Conservation (phyloP, 441 rosid genomes). For the Jatropha multifida region DNA sequence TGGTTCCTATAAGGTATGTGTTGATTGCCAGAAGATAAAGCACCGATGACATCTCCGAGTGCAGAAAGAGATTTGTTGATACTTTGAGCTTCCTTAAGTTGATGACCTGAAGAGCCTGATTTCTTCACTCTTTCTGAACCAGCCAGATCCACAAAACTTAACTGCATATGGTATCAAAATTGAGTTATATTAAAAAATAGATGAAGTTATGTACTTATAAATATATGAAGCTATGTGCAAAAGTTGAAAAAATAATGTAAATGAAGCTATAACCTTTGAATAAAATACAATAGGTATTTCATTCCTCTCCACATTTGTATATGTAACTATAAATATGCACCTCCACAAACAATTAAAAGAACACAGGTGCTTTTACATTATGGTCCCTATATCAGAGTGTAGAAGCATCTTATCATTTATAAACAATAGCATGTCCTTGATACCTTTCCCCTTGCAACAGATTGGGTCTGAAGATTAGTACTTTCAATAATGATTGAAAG, state of each 20-base stretch:
- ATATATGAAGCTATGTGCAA: background rate
- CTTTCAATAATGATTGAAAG: constrained; percentile 88
- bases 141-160: constrained; percentile 97
- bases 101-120: constrained; percentile 80
- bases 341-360: background rate
- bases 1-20: constrained; percentile 96
- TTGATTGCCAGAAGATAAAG: constrained; percentile 79
- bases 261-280: background rate
- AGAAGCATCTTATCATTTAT: background rate
- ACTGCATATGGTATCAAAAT: constrained; percentile 40
- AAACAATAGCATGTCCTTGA: background rate
- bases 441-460: constrained; percentile 94
- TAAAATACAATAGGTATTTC: background rate
- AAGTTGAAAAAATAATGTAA: too few species aligned
- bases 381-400: background rate
- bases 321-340: background rate
- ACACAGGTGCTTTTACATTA: background rate
- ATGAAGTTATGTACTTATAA: background rate
- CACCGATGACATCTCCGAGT: constrained; percentile 92
- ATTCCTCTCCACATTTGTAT: background rate
- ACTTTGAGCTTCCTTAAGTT: constrained; percentile 95
- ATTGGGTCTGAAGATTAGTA: constrained; percentile 90
- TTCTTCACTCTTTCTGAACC: constrained; percentile 96
- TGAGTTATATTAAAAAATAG: background rate
- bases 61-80: constrained; percentile 96